Evolutionary conservation across 2,329 filamentous ascomycete genomes (phyloP).

Genomic region (Trichocomaceae sp.): DNA sequence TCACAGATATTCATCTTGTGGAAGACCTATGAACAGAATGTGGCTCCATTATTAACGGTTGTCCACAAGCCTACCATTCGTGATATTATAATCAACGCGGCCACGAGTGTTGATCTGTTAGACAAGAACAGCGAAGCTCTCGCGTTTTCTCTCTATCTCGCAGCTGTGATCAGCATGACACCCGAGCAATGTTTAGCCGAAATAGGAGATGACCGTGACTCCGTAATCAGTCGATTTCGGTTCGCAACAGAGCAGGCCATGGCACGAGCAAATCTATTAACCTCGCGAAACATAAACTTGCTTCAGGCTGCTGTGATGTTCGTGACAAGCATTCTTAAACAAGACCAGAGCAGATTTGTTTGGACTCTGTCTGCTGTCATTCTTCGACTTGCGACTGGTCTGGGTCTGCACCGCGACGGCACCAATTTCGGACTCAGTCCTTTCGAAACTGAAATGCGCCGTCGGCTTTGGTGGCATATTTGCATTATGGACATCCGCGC

Average conservation of each 20-base stretch:
- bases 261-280: conserved; percentile 56
- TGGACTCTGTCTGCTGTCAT: conserved; percentile 40
- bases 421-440: conserved; percentile 41
- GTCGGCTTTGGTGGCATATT: conserved; percentile 48
- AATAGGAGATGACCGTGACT: conserved; percentile 48
- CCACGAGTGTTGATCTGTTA: conserved; percentile 44
- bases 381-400: conserved; percentile 37
- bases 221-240: conserved; percentile 50
- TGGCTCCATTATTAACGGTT: conserved; percentile 56
- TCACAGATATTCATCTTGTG: conserved; percentile 48
- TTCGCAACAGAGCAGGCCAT: conserved; percentile 59
- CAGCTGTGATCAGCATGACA: conserved; percentile 41
- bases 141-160: conserved; percentile 58
- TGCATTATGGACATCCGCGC: conserved; percentile 43
- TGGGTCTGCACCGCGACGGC: conserved; percentile 49
- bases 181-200: conserved; percentile 36
- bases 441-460: conserved; percentile 48
- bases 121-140: conserved; percentile 51
- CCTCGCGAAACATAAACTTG: conserved; percentile 55
- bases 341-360: conserved; percentile 37
- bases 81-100: conserved; percentile 46
- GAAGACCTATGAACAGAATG: conserved; percentile 55
- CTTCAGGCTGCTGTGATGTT: conserved; percentile 59
- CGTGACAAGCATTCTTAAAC: conserved; percentile 44
- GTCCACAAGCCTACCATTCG: conserved; percentile 52